phyloP scores from a whole-genome alignment of 2,329 filamentous ascomycete genomes.

The Aspergillus niger region DNA sequence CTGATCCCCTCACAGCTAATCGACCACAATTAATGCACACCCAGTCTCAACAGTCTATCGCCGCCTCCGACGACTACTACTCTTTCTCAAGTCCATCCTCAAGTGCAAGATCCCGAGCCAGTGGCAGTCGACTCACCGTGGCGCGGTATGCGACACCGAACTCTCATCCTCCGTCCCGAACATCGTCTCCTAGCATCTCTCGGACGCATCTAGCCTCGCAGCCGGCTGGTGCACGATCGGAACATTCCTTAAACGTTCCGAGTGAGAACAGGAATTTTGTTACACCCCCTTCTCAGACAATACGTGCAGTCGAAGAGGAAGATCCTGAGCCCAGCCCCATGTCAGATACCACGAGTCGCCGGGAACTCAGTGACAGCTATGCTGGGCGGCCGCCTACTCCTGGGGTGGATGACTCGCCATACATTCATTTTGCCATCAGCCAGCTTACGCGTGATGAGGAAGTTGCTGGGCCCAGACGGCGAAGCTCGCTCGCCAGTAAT shows the following conservation, averaged over 20 bases:
- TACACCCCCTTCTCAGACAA: conserved; percentile 27
- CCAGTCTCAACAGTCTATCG: conserved; percentile 49
- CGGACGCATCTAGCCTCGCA: conserved; percentile 28
- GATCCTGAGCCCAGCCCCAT: conserved; percentile 25
- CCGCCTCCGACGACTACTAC: conserved; percentile 53
- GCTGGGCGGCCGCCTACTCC: conserved; percentile 62
- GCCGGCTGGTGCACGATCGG: conserved; percentile 17
- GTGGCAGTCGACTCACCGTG: conserved; percentile 40
- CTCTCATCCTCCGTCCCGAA: conserved; percentile 37
- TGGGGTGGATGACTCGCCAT: conserved; percentile 79
- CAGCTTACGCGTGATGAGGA: conserved; percentile 77
- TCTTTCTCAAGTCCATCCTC: conserved; percentile 48
- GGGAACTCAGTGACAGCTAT: conserved; percentile 30
- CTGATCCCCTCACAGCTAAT: conserved; percentile 36
- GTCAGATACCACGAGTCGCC: conserved; percentile 30
- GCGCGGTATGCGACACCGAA: conserved; percentile 49
- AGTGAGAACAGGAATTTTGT: conserved; percentile 16
- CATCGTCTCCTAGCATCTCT: conserved; percentile 33
- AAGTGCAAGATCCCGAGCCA: conserved; percentile 33
- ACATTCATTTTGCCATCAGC: conserved; percentile 86
- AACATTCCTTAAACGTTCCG: conserved; percentile 12
- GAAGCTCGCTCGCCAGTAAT: conserved; percentile 46
- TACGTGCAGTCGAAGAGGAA: conserved; percentile 31
- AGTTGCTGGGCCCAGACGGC: conserved; percentile 56
- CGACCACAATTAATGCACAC: conserved; percentile 47